Base-by-base conservation (phyloP, 108 stramenopile species). In the Pseudonitzschia delicatissima region DNA sequence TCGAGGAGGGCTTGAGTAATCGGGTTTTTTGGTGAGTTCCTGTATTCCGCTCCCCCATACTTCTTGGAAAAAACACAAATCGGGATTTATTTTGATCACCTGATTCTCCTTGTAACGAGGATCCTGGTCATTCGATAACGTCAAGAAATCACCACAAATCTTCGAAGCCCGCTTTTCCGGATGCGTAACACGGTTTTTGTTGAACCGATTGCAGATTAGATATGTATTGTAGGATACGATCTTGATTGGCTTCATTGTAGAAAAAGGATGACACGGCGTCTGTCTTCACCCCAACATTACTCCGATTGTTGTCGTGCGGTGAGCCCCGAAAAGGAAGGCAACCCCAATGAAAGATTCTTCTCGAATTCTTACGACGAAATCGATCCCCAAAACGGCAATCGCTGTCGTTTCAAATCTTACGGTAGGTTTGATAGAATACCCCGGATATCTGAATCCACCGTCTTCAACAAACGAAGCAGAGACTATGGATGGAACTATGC, bases 41-140 rank as follows among this genome's bases (percentile, higher is more conserved):
- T 50, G n/a, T 5, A 72, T 37, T n/a, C 71, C 63, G 31, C 27
- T 44, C 11, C 71, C 71, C 71, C 71, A 72, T 15, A 72, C 71
- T 72, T 49, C 48, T 17, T 69, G 68, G 13, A 69, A 47, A 23
- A 69, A 69, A 45, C 59, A 59, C 12, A 69, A 13, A 31, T 69
- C 59, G 17, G 32, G 58, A 27, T n/a, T n/a, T 42, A 15, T 15
- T 15, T 42, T 15, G 15, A 42, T 42, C n/a, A n/a, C n/a, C n/a
- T n/a, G 40, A 15, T 1, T 0, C 15, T 42, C 15, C 40, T 42
- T 11, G 11, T 42, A 15, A 15, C 40, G 11, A 15, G 40, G 0
- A 42, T 51, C 9, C 49, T 0, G 18, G 20, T 51, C 3, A 23
- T 51, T 33, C 28, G 11, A n/a, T 33, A n/a, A 27, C 15, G 17